Conservation (phyloP, 495 filamentous ascomycete species). For the Penicillium nucicola region DNA sequence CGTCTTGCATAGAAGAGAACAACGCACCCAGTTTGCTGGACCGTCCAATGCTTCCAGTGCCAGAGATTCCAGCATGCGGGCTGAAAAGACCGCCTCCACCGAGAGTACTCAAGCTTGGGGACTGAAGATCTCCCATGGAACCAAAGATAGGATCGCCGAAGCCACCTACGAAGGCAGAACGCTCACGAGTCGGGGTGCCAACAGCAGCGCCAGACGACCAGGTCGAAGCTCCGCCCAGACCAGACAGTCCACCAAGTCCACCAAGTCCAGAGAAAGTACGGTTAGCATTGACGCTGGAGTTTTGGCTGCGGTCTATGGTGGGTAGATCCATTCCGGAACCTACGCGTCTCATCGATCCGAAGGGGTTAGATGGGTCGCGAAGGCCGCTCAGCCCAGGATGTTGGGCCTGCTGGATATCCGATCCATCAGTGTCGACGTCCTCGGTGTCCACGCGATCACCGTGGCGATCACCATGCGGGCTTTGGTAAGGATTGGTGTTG, state of each 20-base stretch:
- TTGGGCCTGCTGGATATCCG: conserved; percentile 53
- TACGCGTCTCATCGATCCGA: conserved; percentile 46
- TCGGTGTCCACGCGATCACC: conserved; percentile 47
- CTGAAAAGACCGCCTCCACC: conserved; percentile 56
- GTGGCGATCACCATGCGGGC: conserved; percentile 75
- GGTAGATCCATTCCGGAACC: conserved; percentile 60
- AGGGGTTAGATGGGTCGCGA: conserved; percentile 48
- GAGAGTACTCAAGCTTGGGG: conserved; percentile 63
- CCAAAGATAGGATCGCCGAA: conserved; percentile 77
- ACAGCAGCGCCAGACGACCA: conserved; percentile 63
- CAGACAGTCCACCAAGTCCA: conserved; percentile 56
- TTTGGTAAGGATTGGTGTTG: conserved; percentile 96
- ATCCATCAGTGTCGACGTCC: conserved; percentile 58
- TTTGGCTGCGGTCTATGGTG: conserved; percentile 78
- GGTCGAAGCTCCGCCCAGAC: conserved; percentile 55
- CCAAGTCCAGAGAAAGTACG: conserved; percentile 68
- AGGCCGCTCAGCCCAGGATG: conserved; percentile 56
- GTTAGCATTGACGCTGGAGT: conserved; percentile 71
- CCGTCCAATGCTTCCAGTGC: conserved; percentile 57
- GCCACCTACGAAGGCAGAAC: conserved; percentile 56
- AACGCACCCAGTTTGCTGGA: conserved; percentile 82
- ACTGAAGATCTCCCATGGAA: conserved; percentile 68
- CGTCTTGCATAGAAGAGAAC: conserved; percentile 88
- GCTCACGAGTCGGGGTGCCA: conserved; percentile 74
- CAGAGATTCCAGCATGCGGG: conserved; percentile 43